phyloP scores from a whole-genome alignment of 75 land plant genomes.

The Sequoia sempervirens region DNA sequence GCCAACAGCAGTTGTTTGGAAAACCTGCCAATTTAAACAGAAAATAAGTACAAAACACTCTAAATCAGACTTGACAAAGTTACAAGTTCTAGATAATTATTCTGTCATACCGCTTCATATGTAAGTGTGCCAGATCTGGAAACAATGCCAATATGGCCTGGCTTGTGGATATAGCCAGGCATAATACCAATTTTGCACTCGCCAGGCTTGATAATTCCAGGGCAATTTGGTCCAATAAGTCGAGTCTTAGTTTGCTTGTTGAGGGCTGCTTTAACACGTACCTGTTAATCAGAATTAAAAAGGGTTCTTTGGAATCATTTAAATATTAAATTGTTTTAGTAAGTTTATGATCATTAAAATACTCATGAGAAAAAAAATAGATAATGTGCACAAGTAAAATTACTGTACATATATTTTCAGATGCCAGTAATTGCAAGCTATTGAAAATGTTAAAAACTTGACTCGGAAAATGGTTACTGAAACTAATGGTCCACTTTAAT shows the following conservation, averaged over 20 bases:
- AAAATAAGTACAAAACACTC: neutral
- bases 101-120: conserved; percentile 77
- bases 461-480: neutral
- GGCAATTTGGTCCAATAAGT: conserved; percentile 93
- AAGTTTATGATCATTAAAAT: neutral
- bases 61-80: neutral
- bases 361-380: neutral
- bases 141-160: conserved; percentile 88
- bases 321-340: neutral
- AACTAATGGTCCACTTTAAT: neutral
- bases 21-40: conserved; percentile 45
- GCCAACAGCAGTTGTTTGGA: conserved; percentile 95
- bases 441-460: neutral
- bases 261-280: conserved; percentile 83
- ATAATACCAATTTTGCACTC: conserved; percentile 97
- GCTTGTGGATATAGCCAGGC: conserved; percentile 96
- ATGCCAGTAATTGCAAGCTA: neutral
- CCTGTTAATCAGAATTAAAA: conserved; percentile 24
- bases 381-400: neutral
- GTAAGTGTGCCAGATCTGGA: conserved; percentile 94
- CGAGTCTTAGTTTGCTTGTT: conserved; percentile 80
- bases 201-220: conserved; percentile 96
- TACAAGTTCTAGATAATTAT: neutral
- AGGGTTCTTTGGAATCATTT: neutral
- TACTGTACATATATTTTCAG: neutral